Base-by-base conservation (phyloP, 345 rosid genomes). In the Trapa incisa region DNA sequence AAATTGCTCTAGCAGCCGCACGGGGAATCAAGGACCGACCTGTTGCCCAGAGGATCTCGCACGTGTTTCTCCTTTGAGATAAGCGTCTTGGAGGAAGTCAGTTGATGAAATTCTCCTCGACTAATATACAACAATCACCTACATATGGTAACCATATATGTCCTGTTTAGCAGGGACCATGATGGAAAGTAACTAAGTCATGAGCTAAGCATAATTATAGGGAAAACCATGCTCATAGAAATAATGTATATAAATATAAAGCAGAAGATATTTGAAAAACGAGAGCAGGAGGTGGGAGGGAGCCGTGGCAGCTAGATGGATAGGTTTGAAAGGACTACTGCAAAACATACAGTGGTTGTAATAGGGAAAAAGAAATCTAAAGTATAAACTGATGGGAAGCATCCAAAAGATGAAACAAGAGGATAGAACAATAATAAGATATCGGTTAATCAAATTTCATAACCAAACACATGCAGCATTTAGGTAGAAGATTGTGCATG, bases 81-180 rank as follows among this genome's bases (percentile, higher is more conserved):
- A 29, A 72, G 74, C 76, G 75, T 77, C 79, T 73, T 6, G 92
- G 88, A 57, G 92, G 88, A 57, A 90, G 81, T 81, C 95, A 84
- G 74, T 84, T 82, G 60, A 80, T 75, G 67, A 85, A 85, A 78
- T 79, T 85, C 71, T 87, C 92, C 57, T 89, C 94, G 16, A 90
- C 96, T 70, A 89, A 64, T 80, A 79, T 88, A 78, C 86, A 87
- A 22, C 29, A 22, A 22, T 22, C 29, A 22, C 29, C 29, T 22
- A 22, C 29, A 22, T 22, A 22, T 22, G 29, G 29, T 22, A 22
- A 22, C 82, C 85, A 33, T 80, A 74, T 77, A 79, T 87, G 81
- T 81, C 76, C 86, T 93, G 90, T 74, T 88, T 69, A 36, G 91
- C 97, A 42, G 94, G 94, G 76, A 93, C 29, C 61, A 96, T 88